Evolutionary conservation across 106 monocot genomes (phyloP), one percentile per base, ranked within the genome.

Genomic region (Iris macrosiphon): DNA sequence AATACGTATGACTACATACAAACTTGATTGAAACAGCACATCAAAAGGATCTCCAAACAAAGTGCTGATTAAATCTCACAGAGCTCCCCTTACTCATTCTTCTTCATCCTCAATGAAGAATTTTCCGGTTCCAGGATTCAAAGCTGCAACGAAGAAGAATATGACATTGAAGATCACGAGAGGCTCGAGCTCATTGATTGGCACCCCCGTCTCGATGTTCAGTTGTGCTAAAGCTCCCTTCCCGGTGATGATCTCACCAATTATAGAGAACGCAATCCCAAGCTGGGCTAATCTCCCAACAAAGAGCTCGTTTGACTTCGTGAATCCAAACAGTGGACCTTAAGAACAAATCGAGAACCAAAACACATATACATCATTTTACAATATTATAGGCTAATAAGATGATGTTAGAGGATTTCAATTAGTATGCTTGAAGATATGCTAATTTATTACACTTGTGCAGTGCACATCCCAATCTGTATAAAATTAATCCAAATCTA

Each of bases 201-300:
- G 95, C 46, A 95, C 85, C 5, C 95, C 95, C 0, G 95, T 95
- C 76, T 95, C 95, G 31, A 95, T 89, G 79, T 95, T 95, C 19
- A 95, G 66, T 57, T 95, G 95, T 7, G 82, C 89, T 1, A 95
- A 71, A 15, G 95, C 95, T 32, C 95, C 95, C 60, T 89, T 95
- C 33, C 95, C 95, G 0, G 95, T 95, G 44, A 95, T 77, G 23
- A 95, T 77, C 72, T 95, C 95, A 35, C 95, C 95, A 26, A 95
- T 95, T 12, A 95, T 52, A 4, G 95, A 89, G 81, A 95, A 95
- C 2, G 74, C 95, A 21, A 95, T 85, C 9, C 95, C 95, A 45
- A 95, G 51, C 47, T 95, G 95, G 17, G 95, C 95, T 26, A 95
- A 46, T 55, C 95, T 71, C 24, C 95, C 95, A 0, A 95, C 95